Base-by-base conservation (phyloP, 2,329 filamentous ascomycete species). In the Davidsoniella neocaledoniae region DNA sequence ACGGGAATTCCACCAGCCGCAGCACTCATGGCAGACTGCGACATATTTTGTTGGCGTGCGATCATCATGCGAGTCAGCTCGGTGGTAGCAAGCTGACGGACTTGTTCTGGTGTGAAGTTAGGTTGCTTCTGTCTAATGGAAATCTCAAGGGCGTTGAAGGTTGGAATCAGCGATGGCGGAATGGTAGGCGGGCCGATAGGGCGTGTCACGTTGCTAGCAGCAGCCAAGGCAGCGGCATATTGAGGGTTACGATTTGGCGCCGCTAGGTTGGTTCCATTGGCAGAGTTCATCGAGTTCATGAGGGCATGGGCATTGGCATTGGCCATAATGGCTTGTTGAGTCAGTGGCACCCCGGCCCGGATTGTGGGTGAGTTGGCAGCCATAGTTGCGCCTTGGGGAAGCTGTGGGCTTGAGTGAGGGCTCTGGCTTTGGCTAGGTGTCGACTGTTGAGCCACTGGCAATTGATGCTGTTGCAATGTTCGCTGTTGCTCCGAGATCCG, bases 401-500 rank as follows among this genome's bases (percentile, higher is more conserved):
- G 38, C 55, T 69, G 71, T 43, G 68, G 66, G 16, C 55, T 62
- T 37, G 63, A 57, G 33, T 60, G 62, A 21, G 63, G 21, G 57
- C 64, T 54, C 58, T 65, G 54, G 53, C 59, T 47, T 52, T 60
- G 57, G 46, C 41, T 39, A 56, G 58, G 19, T 56, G 57, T 52
- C 57, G 58, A 25, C 56, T 58, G 42, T 59, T 59, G 16, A 53
- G 52, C 36, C 53, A 55, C 49, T 7, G 51, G 58, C 40, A 66
- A 62, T 39, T 69, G 66, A 49, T 72, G 70, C 57, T 69, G 64
- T 53, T 73, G 68, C 3, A 72, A 67, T 10, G 66, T 69, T 12
- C 75, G 69, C 57, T 81, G 77, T 57, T 79, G 76, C 57, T 83
- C 78, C 9, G 81, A 72, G 40, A 84, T 77, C 41, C 77, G 74